Evolutionary conservation across 192 early-diverging fungal genomes (phyloP).

Genomic region (Endogone sp.): DNA sequence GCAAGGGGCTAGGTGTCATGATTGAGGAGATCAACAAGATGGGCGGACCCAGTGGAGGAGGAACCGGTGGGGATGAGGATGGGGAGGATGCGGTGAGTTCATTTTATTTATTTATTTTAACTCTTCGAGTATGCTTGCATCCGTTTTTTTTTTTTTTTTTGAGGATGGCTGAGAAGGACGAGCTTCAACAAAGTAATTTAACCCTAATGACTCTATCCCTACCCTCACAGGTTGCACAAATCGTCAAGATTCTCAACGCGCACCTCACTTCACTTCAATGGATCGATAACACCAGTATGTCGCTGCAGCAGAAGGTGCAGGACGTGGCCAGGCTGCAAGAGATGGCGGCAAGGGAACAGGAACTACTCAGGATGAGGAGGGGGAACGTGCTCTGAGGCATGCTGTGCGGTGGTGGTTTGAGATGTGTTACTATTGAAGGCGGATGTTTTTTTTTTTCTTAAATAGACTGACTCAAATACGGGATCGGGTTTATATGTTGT

Average conservation of each 20-base stretch:
- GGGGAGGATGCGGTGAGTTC: slow-evolving; percentile 11
- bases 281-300: slow-evolving; percentile 70
- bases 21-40: slow-evolving; percentile 84
- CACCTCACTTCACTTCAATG: slow-evolving; percentile 93
- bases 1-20: slow-evolving; percentile 68
- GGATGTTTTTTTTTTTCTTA: too few species aligned
- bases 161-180: too few species aligned
- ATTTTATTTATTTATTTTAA: not conserved
- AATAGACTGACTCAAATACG: too few species aligned
- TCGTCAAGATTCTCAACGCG: slow-evolving; percentile 85
- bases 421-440: too few species aligned
- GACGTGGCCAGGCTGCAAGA: slow-evolving; percentile 42
- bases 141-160: slow-evolving; percentile 3
- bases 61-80: slow-evolving; percentile 26
- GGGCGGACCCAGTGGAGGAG: too few species aligned
- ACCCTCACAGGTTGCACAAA: slow-evolving; percentile 58
- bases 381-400: too few species aligned
- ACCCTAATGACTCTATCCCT: too few species aligned
- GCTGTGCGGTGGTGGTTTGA: too few species aligned
- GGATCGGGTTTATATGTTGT: too few species aligned
- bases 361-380: too few species aligned
- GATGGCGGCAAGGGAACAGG: slow-evolving; percentile 23
- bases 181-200: too few species aligned
- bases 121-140: not conserved
- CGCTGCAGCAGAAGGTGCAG: slow-evolving; percentile 54